Evolutionary conservation across 768 basidiomycete genomes (phyloP), one percentile per base, ranked within the genome.

Genomic region (Termitomyces sp.): DNA sequence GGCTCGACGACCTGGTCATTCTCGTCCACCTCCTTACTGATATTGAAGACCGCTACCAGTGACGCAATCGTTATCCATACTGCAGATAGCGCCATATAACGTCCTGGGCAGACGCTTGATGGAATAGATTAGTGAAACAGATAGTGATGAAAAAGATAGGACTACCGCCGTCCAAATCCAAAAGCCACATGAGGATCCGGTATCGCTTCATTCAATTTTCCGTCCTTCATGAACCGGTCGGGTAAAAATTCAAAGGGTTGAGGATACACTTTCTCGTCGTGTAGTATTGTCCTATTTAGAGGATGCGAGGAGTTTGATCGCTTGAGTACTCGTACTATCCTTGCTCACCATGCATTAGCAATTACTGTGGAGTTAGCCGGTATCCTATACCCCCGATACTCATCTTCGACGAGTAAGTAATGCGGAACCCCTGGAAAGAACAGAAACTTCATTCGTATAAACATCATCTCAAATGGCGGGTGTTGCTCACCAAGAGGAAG

Each of bases 41-140:
- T 67, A 33, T 72, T 60, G 56, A 74, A 73, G 3, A 65, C 60
- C 2, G 74, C 67, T 41, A 76, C 60, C 14, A 77, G 52, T 30
- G 66, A 68, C 0, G 70, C 68, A 14, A 72, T 58, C 0, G 70
- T 63, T 20, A 76, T 66, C 69, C 66, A 77, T n/a, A 74, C 49
- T 30, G 63, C 64, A 9, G 67, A 66, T 14, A 71, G 67, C 1
- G 73, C 77, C 62, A 77, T 68, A 28, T 68, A 61, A 12, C 69
- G 69, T 1, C 76, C 77, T 8, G 75, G 74, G 56, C 77, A 79
- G 18, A 72, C 48, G 4, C 70, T 69, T 59, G 16, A 49, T n/a
- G 6, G 16, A 9, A 49, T 28, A 18, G 30, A 50, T 33, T n/a
- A 32, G 8, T n/a, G 14, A 8, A 20, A 33, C 32, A 43, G 8